These are phyloP conservation scores for Pseudomonodictys pantanalensis DNA, from an alignment of 495 filamentous ascomycete genomes.

Conservation along the genomic window DNA sequence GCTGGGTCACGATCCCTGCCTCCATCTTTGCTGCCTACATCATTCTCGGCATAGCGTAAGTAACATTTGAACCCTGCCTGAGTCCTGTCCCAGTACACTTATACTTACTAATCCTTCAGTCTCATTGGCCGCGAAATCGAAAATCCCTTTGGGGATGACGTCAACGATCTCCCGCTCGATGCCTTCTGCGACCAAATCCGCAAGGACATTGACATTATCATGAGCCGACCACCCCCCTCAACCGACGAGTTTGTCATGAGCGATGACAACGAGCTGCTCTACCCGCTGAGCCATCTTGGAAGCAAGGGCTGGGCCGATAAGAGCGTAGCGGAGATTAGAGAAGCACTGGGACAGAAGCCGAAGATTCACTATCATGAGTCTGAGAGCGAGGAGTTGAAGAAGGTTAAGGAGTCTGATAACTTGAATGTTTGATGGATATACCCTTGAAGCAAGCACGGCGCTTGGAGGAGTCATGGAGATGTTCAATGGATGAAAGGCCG, in stretches of 20 bases:
- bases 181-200: conserved; percentile 70
- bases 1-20: conserved; percentile 80
- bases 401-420: neutral
- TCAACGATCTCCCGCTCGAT: conserved; percentile 82
- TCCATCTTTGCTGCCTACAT: conserved; percentile 77
- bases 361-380: conserved; percentile 6
- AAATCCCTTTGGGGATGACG: conserved; percentile 83
- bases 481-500: too few relatives aligned
- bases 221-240: conserved; percentile 54
- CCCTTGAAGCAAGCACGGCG: too few relatives aligned
- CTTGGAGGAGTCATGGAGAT: too few relatives aligned
- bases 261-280: conserved; percentile 63
- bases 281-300: conserved; percentile 59
- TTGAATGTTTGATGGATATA: too few relatives aligned
- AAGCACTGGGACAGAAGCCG: conserved; percentile 42
- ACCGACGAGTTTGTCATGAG: conserved; percentile 57
- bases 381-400: neutral
- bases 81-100: neutral
- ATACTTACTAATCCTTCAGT: neutral
- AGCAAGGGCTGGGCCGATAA: conserved; percentile 61
- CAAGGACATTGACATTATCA: conserved; percentile 71
- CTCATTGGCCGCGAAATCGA: conserved; percentile 72
- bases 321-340: conserved; percentile 58
- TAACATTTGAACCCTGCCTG: neutral
- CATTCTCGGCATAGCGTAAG: conserved; percentile 72